Evolutionary conservation across 495 filamentous ascomycete species (phyloP).

Genomic region (Thermothielavioides terrestris): DNA sequence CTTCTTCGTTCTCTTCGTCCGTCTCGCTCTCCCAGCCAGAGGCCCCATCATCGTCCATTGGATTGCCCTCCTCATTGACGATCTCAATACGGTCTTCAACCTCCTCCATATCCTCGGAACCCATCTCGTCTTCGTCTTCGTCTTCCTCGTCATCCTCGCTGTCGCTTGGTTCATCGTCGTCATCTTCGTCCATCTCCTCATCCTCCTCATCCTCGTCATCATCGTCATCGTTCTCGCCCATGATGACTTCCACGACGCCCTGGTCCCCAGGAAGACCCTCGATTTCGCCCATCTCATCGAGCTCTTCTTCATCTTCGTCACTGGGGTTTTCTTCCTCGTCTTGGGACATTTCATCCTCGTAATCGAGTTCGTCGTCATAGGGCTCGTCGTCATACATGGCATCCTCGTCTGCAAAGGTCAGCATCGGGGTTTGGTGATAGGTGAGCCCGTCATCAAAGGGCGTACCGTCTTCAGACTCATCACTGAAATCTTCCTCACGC

Average conservation of each 20-base stretch:
- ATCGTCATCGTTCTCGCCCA: conserved; percentile 65
- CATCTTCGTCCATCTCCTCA: conserved; percentile 58
- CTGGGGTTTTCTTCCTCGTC: conserved; percentile 85
- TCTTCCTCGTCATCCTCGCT: conserved; percentile 47
- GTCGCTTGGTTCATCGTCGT: conserved; percentile 45
- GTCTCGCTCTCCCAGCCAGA: conserved; percentile 51
- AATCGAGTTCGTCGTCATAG: conserved; percentile 84
- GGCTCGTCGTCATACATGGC: conserved; percentile 75
- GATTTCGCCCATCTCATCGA: conserved; percentile 69
- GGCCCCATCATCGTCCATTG: conserved; percentile 43
- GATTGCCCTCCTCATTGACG: conserved; percentile 46
- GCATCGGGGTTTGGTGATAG: conserved; percentile 1
- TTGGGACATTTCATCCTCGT: conserved; percentile 68
- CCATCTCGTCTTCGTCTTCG: conserved; percentile 41
- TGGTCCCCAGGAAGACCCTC: conserved; percentile 77
- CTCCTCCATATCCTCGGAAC: conserved; percentile 44
- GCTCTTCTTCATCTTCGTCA: conserved; percentile 79
- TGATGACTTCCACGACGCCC: conserved; percentile 72
- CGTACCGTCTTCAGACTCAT: conserved; percentile 55
- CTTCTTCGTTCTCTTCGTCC: conserved; percentile 47
- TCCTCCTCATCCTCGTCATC: conserved; percentile 61
- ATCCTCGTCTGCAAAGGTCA: conserved; percentile 47
- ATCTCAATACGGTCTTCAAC: conserved; percentile 48
- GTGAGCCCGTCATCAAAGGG: not conserved
- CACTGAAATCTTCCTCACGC: conserved; percentile 67